Percentiles rank a stretch among this genome's conserved stretches.
phyloP scores from a whole-genome alignment of 768 basidiomycete species.

The Crepidotus variabilis region DNA sequence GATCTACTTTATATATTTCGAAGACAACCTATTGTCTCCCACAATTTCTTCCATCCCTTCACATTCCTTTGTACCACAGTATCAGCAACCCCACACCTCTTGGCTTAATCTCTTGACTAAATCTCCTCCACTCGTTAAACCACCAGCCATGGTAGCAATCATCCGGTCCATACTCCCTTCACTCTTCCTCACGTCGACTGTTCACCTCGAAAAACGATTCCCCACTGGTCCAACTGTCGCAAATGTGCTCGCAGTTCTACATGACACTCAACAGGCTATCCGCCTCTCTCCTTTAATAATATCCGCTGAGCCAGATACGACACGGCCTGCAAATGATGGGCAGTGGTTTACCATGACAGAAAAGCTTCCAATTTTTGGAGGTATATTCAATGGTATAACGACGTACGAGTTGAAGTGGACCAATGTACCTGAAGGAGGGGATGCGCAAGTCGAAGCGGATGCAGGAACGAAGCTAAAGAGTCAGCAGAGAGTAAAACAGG shows the following conservation, averaged over 20 bases:
- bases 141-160: too few relatives aligned
- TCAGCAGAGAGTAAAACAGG: constrained; percentile 13
- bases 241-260: constrained; percentile 24
- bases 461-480: constrained; percentile 21
- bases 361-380: constrained; percentile 19
- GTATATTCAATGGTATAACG: constrained; percentile 20
- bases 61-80: too few relatives aligned
- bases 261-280: constrained; percentile 27
- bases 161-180: too few relatives aligned
- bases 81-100: too few relatives aligned
- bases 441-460: constrained; percentile 18
- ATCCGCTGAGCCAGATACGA: constrained; percentile 15
- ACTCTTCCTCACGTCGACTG: too few relatives aligned
- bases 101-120: too few relatives aligned
- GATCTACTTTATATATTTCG: too few relatives aligned
- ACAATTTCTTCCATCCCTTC: too few relatives aligned
- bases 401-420: constrained; percentile 21
- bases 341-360: constrained; percentile 27
- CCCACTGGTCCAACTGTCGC: constrained; percentile 11
- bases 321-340: constrained; percentile 15
- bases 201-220: too few relatives aligned
- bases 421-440: constrained; percentile 20
- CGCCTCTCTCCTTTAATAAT: constrained; percentile 27
- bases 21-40: too few relatives aligned
- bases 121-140: too few relatives aligned